Evolutionary conservation across 768 basidiomycete species (phyloP), one percentile per base, ranked within the genome.

Genomic region (Russula dissimulans): DNA sequence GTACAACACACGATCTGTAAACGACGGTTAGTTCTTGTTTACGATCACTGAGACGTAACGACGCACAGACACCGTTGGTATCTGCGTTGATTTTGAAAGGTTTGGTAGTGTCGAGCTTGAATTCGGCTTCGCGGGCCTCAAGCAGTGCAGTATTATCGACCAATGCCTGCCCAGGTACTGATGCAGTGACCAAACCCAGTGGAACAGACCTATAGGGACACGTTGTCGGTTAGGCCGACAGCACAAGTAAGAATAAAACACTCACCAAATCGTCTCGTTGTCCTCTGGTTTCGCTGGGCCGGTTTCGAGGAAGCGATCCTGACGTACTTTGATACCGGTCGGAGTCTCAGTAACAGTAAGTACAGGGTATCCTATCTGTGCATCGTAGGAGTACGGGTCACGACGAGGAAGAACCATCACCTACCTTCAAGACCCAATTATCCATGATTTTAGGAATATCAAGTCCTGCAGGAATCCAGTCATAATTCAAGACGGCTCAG

Each of bases 61-160:
- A 78, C 91, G 62, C 66, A 91, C 91, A 98, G 66, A 95, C 89
- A 61, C 95, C 93, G 53, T 82, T 81, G 1, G 92, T 94, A 44
- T 86, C 86, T 3, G 87, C 87, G 69, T 98, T 98, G 62, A 98
- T 75, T 74, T 98, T 98, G 79, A 86, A 98, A 5, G 83, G 76
- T 68, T 80, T 83, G 70, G 73, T 82, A 11, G 84, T 89, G 70
- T 91, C 86, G n/a, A 97, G 66, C 18, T 80, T 71, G 65, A 94
- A 80, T 18, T 75, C 77, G 42, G 78, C 79, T 70, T 92, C 85
- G 41, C 91, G 82, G 49, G 82, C 78, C 61, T 79, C 73, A 34
- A 99, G 78, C 53, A 97, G 70, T 14, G 80, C 76, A 39, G 78
- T 74, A 56, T 79, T 83, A 69, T 94, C 81, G 50, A 91, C 70